Evolutionary conservation across 257 asterid species (phyloP).

Genomic region (Capsicum pubescens): DNA sequence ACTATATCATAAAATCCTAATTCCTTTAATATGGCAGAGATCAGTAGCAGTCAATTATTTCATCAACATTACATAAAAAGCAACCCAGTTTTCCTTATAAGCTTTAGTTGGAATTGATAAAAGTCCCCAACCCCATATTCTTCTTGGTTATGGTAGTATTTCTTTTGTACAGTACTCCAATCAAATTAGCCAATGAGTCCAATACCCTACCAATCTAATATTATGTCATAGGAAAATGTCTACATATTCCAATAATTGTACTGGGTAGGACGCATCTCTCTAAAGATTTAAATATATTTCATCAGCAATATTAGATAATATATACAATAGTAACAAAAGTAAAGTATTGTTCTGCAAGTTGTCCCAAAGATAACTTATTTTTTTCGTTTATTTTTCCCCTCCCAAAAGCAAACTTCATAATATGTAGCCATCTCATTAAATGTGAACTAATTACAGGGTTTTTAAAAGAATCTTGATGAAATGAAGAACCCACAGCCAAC

Average conservation of each 20-base stretch:
- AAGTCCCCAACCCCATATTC: neutral
- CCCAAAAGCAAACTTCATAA: neutral
- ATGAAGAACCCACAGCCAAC: neutral
- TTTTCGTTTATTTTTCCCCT: neutral
- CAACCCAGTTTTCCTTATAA: constrained; percentile 1
- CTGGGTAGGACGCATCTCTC: constrained; percentile 29
- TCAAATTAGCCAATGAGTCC: neutral
- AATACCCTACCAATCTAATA: constrained; percentile 1
- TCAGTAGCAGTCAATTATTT: neutral
- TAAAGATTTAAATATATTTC: constrained; percentile 14
- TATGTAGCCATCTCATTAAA: neutral
- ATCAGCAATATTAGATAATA: constrained; percentile 25
- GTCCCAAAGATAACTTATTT: constrained; percentile 20
- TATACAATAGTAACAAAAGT: neutral
- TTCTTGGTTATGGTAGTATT: constrained; percentile 20
- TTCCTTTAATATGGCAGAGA: neutral
- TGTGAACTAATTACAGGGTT: no score
- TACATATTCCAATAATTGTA: constrained; percentile 16
- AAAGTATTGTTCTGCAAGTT: constrained; percentile 16
- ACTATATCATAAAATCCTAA: neutral
- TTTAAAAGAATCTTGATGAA: neutral
- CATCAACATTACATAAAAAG: neutral
- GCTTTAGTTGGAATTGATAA: neutral
- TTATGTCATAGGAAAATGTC: neutral
- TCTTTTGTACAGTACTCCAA: neutral